Percentiles rank a stretch among this genome's conserved stretches.
phyloP scores from a whole-genome alignment of 352 stramenopile genomes.

The Blastocystis sp. region DNA sequence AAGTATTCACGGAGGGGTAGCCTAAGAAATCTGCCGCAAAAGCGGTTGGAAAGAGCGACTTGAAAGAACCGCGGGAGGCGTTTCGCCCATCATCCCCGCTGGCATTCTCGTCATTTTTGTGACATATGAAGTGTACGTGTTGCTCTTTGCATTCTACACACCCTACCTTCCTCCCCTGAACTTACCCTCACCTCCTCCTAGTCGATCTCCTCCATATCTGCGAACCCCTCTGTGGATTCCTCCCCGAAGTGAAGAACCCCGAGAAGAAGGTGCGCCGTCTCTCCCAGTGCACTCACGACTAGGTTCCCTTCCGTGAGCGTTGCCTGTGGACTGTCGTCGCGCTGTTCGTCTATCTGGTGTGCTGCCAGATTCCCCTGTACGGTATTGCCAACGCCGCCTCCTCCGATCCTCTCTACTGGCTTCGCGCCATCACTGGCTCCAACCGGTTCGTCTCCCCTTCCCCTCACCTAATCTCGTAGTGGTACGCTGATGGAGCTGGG shows the following conservation, averaged over 20 bases:
- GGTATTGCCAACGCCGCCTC: conserved; percentile 95
- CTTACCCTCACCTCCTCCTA: neutral
- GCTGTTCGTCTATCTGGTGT: conserved; percentile 99
- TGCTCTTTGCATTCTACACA: neutral
- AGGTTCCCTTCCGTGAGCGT: conserved; percentile 98
- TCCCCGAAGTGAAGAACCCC: neutral
- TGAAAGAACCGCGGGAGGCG: neutral
- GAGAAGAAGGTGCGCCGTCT: neutral
- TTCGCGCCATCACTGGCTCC: conserved; percentile 96
- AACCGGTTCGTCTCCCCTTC: conserved; percentile 78
- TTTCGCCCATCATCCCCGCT: neutral
- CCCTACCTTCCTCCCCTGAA: neutral
- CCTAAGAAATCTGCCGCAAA: conserved; percentile 28
- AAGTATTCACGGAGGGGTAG: conserved; percentile 1
- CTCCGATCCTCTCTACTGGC: conserved; percentile 98
- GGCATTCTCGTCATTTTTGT: neutral
- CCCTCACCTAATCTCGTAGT: conserved; percentile 68
- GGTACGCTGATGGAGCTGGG: conserved; percentile 96
- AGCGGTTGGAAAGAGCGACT: neutral
- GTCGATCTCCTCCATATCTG: conserved; percentile 38
- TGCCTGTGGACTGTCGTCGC: conserved; percentile 98
- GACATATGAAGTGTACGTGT: conserved; percentile 46
- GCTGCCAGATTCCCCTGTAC: conserved; percentile 99
- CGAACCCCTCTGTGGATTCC: conserved; percentile 21
- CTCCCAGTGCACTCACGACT: neutral